These are phyloP conservation scores for Aspergillus japonicus DNA, from an alignment of 2,329 filamentous ascomycete genomes.

Conservation along the genomic window DNA sequence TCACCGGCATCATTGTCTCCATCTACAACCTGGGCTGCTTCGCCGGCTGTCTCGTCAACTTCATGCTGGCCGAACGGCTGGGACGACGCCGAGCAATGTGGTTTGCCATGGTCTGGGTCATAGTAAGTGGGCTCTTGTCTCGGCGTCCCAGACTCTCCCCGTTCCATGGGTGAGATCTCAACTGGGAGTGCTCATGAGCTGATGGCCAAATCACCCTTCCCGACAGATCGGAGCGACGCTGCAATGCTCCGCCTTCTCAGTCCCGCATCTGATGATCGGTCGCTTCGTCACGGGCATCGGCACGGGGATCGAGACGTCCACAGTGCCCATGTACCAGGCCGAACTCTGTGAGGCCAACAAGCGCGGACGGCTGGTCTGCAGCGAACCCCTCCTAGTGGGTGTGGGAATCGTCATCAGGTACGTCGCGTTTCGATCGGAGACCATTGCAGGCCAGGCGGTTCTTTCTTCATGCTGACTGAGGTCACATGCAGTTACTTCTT, in stretches of 20 bases:
- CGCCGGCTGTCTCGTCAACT: conserved; percentile 34
- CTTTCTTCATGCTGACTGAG: background rate
- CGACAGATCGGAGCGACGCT: conserved; percentile 33
- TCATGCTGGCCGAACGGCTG: conserved; percentile 32
- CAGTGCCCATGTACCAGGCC: conserved; percentile 44
- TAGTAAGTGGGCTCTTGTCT: conserved; percentile 18
- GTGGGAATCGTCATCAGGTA: conserved; percentile 38
- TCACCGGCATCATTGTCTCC: conserved; percentile 46
- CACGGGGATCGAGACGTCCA: conserved; percentile 47
- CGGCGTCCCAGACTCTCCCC: too few relatives aligned
- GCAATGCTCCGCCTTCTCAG: conserved; percentile 32
- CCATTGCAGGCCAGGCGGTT: background rate
- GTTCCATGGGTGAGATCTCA: too few relatives aligned
- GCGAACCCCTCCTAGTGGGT: conserved; percentile 40
- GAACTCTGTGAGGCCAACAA: conserved; percentile 46
- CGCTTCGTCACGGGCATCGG: conserved; percentile 52
- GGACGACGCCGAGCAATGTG: conserved; percentile 34
- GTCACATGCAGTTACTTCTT: conserved; percentile 25
- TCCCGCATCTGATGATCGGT: conserved; percentile 42
- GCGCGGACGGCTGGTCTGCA: conserved; percentile 44
- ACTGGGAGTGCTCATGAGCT: too few relatives aligned
- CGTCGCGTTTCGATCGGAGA: background rate
- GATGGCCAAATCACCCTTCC: too few relatives aligned
- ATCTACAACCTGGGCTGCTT: conserved; percentile 48
- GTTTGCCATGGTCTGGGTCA: conserved; percentile 37